Evolutionary conservation across 352 stramenopile genomes (phyloP).

Genomic region (Phytopythium boreale): DNA sequence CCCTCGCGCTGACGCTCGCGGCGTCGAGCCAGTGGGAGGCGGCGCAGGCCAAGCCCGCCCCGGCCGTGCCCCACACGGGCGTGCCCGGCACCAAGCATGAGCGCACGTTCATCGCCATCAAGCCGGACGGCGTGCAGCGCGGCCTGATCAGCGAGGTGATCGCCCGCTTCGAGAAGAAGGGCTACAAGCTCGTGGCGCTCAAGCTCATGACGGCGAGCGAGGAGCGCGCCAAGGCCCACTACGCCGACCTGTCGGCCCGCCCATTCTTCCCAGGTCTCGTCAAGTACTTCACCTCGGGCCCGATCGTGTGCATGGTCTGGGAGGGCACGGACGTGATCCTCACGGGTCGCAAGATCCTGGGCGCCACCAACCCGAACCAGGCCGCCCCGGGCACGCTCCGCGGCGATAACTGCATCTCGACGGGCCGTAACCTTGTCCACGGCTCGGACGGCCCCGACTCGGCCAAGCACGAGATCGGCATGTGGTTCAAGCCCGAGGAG

Average conservation of each 20-base stretch:
- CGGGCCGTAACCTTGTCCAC: constrained; percentile 92
- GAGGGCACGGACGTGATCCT: constrained; percentile 93
- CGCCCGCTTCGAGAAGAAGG: constrained; percentile 94
- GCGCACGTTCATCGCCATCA: constrained; percentile 94
- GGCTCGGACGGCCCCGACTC: constrained; percentile 91
- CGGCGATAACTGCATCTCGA: constrained; percentile 93
- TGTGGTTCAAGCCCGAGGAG: constrained; percentile 93
- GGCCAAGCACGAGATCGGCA: constrained; percentile 91
- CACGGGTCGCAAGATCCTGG: constrained; percentile 94
- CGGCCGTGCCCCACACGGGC: constrained; percentile 58
- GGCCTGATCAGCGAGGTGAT: constrained; percentile 94
- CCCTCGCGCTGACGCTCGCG: constrained; percentile 44
- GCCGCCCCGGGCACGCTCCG: constrained; percentile 93
- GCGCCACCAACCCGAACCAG: constrained; percentile 93
- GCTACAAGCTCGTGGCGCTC: constrained; percentile 93
- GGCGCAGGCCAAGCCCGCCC: constrained; percentile 45
- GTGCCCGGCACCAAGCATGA: constrained; percentile 91
- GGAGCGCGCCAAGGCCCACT: constrained; percentile 90
- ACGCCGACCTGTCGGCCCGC: constrained; percentile 91
- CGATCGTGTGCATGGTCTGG: constrained; percentile 96
- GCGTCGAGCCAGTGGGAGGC: constrained; percentile 32
- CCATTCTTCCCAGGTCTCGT: constrained; percentile 92
- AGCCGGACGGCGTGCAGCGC: constrained; percentile 94
- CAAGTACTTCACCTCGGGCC: constrained; percentile 91
- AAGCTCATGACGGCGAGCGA: constrained; percentile 94